Evolutionary conservation across 495 filamentous ascomycete species (phyloP), one percentile per base, ranked within the genome.

Genomic region (Podospora australis): DNA sequence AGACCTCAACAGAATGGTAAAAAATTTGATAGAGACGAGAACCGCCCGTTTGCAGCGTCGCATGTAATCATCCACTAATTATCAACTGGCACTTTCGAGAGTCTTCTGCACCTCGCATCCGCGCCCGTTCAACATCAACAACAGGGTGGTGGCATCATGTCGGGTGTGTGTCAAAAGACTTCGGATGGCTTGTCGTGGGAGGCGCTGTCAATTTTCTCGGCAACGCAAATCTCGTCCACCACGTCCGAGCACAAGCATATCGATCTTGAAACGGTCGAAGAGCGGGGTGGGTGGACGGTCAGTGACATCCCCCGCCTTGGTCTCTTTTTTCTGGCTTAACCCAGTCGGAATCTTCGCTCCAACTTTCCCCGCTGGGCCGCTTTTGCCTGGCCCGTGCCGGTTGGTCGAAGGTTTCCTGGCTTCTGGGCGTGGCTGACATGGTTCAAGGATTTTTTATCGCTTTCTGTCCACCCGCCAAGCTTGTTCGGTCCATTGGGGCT

Each of bases 241-340:
- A n/a, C n/a, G n/a, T n/a, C n/a, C n/a, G n/a, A n/a, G n/a, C n/a
- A n/a, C n/a, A n/a, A n/a, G n/a, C 40, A 28, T 34, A 40, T 35
- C 34, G 35, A 53, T 48, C 36, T 49, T 54, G 43, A 52, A 58
- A 52, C 55, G 46, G 42, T 43, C 30, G 34, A 13, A 3, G 41
- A 29, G 49, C 28, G 28, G 41, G 48, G 35, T 44, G 39, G 24
- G 49, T n/a, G n/a, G n/a, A n/a, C n/a, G n/a, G n/a, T 53, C 54
- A 54, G 55, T 55, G 41, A 50, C 36, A 54, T 17, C 48, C n/a
- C n/a, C n/a, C n/a, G n/a, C n/a, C n/a, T n/a, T n/a, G n/a, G n/a
- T n/a, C n/a, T n/a, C n/a, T n/a, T n/a, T n/a, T n/a, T n/a, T n/a
- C 46, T 34, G 40, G 54, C 29, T 41, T 35, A 34, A 42, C 22